A percentile compares a stretch with the other conserved stretches of the same genome.
These are phyloP conservation scores for Aristolochia contorta DNA, from an alignment of 164 flowering plant species.

Conservation along the genomic window DNA sequence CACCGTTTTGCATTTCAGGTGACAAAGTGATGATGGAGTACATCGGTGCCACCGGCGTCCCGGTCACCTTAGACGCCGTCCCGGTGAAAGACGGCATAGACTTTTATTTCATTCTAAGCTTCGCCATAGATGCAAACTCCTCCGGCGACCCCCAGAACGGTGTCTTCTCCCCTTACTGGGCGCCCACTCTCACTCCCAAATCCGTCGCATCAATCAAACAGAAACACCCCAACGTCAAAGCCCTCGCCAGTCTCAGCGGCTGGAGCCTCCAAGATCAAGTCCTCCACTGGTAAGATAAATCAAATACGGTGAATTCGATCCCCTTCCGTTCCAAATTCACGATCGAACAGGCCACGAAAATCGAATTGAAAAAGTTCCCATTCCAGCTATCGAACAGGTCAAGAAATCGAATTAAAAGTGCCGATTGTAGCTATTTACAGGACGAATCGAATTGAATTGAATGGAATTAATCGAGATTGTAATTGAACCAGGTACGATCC, in stretches of 20 bases:
- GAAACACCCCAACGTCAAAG: constrained; percentile 47
- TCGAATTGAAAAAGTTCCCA: no score
- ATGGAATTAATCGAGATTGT: no score
- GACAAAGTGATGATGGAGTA: constrained; percentile 71
- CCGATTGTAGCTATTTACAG: no score
- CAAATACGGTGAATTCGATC: no score
- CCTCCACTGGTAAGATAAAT: constrained; percentile 47
- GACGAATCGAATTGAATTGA: no score
- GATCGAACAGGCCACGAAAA: no score
- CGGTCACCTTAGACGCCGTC: constrained; percentile 31
- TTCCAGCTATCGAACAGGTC: no score
- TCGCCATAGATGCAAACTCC: constrained; percentile 47
- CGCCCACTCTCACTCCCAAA: constrained; percentile 31
- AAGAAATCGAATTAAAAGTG: no score
- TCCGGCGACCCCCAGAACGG: constrained; percentile 46
- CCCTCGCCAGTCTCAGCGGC: constrained; percentile 58
- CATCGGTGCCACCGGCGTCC: constrained; percentile 50
- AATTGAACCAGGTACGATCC: constrained; percentile 42
- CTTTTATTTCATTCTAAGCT: constrained; percentile 56
- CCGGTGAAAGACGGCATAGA: constrained; percentile 39
- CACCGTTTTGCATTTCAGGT: no score
- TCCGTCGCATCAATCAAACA: constrained; percentile 28
- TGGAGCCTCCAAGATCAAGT: constrained; percentile 42
- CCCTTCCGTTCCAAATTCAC: no score
- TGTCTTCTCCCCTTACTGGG: constrained; percentile 51